Conservation (phyloP, 2,329 filamentous ascomycete species). For the Apiospora marii region DNA sequence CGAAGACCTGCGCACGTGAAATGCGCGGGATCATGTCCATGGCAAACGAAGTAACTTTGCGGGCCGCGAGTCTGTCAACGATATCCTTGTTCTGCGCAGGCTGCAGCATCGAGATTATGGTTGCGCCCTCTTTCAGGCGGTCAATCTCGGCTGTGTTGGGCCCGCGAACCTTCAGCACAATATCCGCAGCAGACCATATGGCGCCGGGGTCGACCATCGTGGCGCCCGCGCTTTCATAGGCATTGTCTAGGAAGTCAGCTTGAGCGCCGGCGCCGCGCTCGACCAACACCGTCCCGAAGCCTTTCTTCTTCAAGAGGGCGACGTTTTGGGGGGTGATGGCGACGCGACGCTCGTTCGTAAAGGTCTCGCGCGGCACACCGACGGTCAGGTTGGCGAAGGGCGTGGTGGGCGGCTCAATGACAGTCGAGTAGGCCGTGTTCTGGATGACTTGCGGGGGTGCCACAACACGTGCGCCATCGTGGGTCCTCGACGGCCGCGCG, state of each 20-base stretch:
- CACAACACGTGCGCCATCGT: constrained; percentile 32
- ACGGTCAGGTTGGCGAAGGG: constrained; percentile 79
- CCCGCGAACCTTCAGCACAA: constrained; percentile 84
- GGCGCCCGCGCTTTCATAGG: constrained; percentile 80
- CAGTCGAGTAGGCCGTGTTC: constrained; percentile 41
- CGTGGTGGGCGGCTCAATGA: constrained; percentile 38
- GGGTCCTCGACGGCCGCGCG: constrained; percentile 35
- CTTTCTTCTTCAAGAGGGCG: constrained; percentile 82
- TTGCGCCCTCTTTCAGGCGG: constrained; percentile 72
- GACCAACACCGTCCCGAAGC: constrained; percentile 78
- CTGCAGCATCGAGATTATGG: constrained; percentile 84
- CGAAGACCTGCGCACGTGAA: constrained; percentile 86
- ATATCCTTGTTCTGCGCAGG: constrained; percentile 80
- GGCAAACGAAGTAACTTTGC: constrained; percentile 79
- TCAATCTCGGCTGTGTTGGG: constrained; percentile 76
- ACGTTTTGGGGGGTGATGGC: constrained; percentile 88
- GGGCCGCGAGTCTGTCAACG: constrained; percentile 75
- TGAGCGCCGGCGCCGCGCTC: constrained; percentile 81
- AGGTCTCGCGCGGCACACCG: constrained; percentile 82
- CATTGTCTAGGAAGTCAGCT: constrained; percentile 80
- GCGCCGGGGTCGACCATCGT: constrained; percentile 73
- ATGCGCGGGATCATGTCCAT: constrained; percentile 96
- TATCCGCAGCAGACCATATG: constrained; percentile 80
- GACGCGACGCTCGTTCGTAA: constrained; percentile 80
- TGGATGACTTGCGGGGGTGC: constrained; percentile 34